phyloP scores from a whole-genome alignment of 371 early-diverging fungal species.

The Mucor lusitanicus region DNA sequence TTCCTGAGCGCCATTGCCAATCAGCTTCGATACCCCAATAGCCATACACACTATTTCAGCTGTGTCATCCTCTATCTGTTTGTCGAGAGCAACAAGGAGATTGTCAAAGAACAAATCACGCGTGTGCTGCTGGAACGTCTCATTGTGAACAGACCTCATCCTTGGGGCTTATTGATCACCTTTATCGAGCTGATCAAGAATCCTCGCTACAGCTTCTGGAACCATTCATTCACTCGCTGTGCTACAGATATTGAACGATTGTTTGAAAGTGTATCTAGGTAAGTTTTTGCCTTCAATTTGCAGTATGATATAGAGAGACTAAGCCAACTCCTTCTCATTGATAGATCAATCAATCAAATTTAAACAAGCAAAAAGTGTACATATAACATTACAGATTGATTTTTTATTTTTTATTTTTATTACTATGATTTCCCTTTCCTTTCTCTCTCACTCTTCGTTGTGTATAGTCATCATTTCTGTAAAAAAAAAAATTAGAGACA shows the following conservation, averaged over 20 bases:
- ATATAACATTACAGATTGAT: neutral
- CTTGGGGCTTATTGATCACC: constrained; percentile 96
- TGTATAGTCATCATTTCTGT: constrained; percentile 10
- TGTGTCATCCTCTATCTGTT: constrained; percentile 86
- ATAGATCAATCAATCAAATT: constrained; percentile 51
- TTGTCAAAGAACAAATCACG: constrained; percentile 93
- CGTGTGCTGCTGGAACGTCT: constrained; percentile 93
- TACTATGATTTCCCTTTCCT: neutral
- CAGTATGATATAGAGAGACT: too few species aligned
- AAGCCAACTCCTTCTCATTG: neutral
- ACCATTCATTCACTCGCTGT: constrained; percentile 74
- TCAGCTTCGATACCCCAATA: constrained; percentile 96
- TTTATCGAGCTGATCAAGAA: constrained; percentile 97
- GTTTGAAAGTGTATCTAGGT: constrained; percentile 74
- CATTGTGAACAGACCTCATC: constrained; percentile 96
- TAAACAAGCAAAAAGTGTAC: constrained; percentile 17
- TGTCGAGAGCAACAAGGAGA: constrained; percentile 80
- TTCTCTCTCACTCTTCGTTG: neutral
- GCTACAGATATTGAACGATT: constrained; percentile 76
- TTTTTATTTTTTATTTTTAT: neutral
- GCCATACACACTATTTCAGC: constrained; percentile 94
- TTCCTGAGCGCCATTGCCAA: constrained; percentile 93
- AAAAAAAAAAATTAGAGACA: constrained; percentile 2
- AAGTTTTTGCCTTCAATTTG: constrained; percentile 4
- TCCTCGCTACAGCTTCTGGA: constrained; percentile 89